These are phyloP conservation scores for Tulasnella sp. DNA, from an alignment of 768 basidiomycete species.

Conservation along the genomic window DNA sequence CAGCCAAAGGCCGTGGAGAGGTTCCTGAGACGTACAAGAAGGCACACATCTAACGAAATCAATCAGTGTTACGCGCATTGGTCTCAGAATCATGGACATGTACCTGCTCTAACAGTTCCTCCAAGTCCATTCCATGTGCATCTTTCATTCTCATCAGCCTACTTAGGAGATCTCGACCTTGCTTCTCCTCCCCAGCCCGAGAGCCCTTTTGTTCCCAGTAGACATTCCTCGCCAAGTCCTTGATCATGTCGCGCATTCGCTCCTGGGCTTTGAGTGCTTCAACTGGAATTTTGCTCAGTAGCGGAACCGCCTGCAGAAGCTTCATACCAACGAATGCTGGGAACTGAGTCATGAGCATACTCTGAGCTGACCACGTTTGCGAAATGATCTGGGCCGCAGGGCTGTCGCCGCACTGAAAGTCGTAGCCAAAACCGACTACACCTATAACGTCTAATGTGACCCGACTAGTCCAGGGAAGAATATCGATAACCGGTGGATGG, in stretches of 20 bases:
- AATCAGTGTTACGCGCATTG: neutral
- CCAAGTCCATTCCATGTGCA: constrained; percentile 11
- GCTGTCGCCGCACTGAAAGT: constrained; percentile 40
- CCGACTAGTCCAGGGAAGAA: constrained; percentile 29
- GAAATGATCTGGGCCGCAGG: constrained; percentile 38
- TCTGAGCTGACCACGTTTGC: constrained; percentile 35
- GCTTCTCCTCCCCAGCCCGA: constrained; percentile 1
- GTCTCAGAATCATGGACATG: constrained; percentile 19
- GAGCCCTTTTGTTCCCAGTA: neutral
- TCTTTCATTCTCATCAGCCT: constrained; percentile 16
- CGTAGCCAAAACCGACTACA: constrained; percentile 44
- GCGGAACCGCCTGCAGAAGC: constrained; percentile 37
- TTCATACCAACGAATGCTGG: constrained; percentile 32
- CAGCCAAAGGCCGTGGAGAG: no score
- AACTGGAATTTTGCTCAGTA: constrained; percentile 36
- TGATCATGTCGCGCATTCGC: constrained; percentile 35
- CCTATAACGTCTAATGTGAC: constrained; percentile 38
- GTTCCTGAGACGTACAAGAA: constrained; percentile 36
- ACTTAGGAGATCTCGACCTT: constrained; percentile 30
- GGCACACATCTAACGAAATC: constrained; percentile 36
- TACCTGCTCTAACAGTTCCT: constrained; percentile 32
- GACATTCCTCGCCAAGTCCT: constrained; percentile 25
- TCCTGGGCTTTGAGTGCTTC: constrained; percentile 36
- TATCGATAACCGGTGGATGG: constrained; percentile 19
- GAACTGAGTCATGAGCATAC: neutral